Percentiles rank a stretch among this genome's conserved stretches.
Evolutionary conservation across 352 stramenopile species (phyloP).

Genomic region (Phytophthora nicotianae): DNA sequence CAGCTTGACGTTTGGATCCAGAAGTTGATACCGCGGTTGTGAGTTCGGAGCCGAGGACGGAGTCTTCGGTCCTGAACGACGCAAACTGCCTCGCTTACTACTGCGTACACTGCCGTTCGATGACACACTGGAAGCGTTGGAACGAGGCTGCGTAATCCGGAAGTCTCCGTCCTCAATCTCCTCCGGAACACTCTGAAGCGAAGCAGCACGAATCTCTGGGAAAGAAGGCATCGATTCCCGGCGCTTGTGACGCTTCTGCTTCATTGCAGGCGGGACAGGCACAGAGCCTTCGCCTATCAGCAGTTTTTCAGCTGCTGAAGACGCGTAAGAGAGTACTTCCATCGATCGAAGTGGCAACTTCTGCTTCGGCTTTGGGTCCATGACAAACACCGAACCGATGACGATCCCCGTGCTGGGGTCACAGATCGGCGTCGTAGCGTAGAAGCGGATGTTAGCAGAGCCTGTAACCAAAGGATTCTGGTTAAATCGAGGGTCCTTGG

Average conservation of each 20-base stretch:
- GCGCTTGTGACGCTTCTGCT: constrained; percentile 34
- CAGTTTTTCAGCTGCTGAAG: constrained; percentile 57
- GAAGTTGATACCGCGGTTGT: constrained; percentile 35
- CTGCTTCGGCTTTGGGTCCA: constrained; percentile 65
- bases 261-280: constrained; percentile 15
- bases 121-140: constrained; percentile 32
- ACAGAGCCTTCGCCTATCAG: constrained; percentile 36
- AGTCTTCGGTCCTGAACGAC: constrained; percentile 16
- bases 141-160: constrained; percentile 22
- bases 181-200: constrained; percentile 49
- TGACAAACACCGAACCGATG: constrained; percentile 84
- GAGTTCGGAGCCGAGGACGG: constrained; percentile 10
- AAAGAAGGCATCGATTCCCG: constrained; percentile 30
- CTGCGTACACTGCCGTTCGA: constrained; percentile 20
- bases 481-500: constrained; percentile 83
- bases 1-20: constrained; percentile 36
- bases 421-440: constrained; percentile 82
- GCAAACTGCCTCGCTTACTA: constrained; percentile 19
- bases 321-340: constrained; percentile 74
- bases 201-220: constrained; percentile 38
- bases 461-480: constrained; percentile 89
- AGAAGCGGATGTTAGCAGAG: constrained; percentile 92
- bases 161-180: constrained; percentile 54
- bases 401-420: constrained; percentile 59
- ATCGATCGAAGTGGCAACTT: constrained; percentile 55